Base-by-base conservation (phyloP, 768 basidiomycete genomes). In the Trametes villosa region DNA sequence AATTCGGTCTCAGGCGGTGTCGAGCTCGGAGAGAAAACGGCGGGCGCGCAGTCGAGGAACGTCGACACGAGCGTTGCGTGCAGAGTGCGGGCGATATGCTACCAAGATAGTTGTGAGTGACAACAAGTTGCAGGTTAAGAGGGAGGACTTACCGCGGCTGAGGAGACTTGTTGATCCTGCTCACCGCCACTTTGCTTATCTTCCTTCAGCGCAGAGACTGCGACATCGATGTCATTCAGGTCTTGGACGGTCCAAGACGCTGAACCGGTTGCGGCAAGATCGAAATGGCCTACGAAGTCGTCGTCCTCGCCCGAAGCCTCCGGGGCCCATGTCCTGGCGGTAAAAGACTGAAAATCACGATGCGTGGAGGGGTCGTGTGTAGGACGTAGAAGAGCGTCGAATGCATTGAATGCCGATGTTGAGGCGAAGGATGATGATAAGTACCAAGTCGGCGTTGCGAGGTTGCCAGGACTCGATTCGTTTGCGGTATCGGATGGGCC, bases 41-140 rank as follows among this genome's bases (percentile, higher is more conserved):
- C 70, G 2, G 96, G 92, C 4, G 93, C 92, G 64, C 86, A 85
- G 71, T 98, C 96, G 22, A 98, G 83, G 74, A 94, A 92, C 1
- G 91, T 87, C 22, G 93, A 87, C 2, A 94, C 76, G 12, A 98
- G 77, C 11, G 87, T 87, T 3, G 93, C 81, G 66, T 94, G 85
- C n/a, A 98, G 74, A 15, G 87, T 83, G 53, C 82, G 81, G 57
- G 89, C 85, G 27, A 97, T 77, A 71, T 82, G 83, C 90, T 92
- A 64, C 18, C 60, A 45, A 31, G 20, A 34, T n/a, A 9, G 15
- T 18, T 36, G 45, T 53, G 2, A 62, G 55, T 11, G 36, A 20
- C 26, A 3, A 22, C 8, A 20, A 4, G 7, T 12, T 36, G 11
- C 11, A 22, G 4, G 15, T 4, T 3, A 24, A 36, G 29, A 29